Evolutionary conservation across 2,329 filamentous ascomycete species (phyloP), one percentile per base, ranked within the genome.

Genomic region (Elsinoe australis): DNA sequence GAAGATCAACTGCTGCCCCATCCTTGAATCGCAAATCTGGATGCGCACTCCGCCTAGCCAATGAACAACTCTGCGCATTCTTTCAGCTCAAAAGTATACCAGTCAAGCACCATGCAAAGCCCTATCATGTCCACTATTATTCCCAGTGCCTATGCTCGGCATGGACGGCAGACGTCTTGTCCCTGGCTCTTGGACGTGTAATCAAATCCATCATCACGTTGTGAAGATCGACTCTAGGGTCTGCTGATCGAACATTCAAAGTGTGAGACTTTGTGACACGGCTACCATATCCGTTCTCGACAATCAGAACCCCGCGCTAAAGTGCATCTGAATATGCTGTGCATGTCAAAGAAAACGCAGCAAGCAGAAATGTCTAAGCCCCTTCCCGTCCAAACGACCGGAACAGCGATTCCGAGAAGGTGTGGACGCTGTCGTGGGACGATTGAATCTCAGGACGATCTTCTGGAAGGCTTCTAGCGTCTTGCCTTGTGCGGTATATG

Each of bases 171-270:
- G 22, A 18, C 19, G 26, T 44, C 39, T 31, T 29, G 22, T 15
- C 17, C 24, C 19, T 15, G 5, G 8, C 26, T 44, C 39, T 44
- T 44, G 39, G 39, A 31, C 39, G 39, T 44, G 39, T 44, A 44
- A 44, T 44, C 19, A 12, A 7, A 29, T 19, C 39, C 39, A 39
- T 39, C 35, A 39, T 19, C 21, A 14, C 19, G 24, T n/a, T 15
- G 15, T 31, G 26, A 17, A 18, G 26, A 44, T 44, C 39, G 39
- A 28, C 9, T 9, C 24, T n/a, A 8, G 39, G 39, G 39, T 44
- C 39, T 44, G 39, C 39, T 44, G 39, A 44, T 44, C 39, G 39
- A 44, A 44, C 10, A n/a, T n/a, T n/a, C n/a, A n/a, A n/a, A n/a
- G n/a, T n/a, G n/a, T n/a, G 39, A 44, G 39, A 44, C 17, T 18